Evolutionary conservation across 225 moss, liverwort and hornwort genomes (phyloP).

Genomic region (Polytrichum commune): DNA sequence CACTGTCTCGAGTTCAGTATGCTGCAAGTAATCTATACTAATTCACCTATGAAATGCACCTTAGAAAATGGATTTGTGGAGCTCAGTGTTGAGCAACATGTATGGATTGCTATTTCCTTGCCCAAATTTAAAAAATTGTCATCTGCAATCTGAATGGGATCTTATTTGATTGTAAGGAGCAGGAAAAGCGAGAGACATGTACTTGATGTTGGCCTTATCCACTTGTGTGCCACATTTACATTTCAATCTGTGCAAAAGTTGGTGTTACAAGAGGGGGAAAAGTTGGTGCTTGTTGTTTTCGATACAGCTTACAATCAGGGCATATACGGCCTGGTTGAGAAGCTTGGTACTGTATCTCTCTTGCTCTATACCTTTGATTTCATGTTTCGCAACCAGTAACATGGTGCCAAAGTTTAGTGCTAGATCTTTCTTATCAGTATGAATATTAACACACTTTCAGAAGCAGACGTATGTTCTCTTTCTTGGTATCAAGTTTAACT

Average conservation of each 20-base stretch:
- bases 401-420: too few species aligned
- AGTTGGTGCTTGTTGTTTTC: constrained; percentile 86
- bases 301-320: constrained; percentile 98
- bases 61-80: too few species aligned
- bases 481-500: too few species aligned
- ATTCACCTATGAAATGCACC: too few species aligned
- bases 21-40: too few species aligned
- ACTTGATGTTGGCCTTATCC: constrained; percentile 52
- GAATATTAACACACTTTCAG: too few species aligned
- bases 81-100: too few species aligned
- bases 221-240: constrained; percentile 81
- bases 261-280: constrained; percentile 96
- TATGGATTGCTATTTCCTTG: too few species aligned
- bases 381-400: too few species aligned
- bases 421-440: not conserved
- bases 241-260: constrained; percentile 86
- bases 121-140: not conserved
- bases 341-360: constrained; percentile 46
- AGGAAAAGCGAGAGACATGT: constrained; percentile 37
- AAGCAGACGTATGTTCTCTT: too few species aligned
- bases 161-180: not conserved
- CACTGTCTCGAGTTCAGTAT: too few species aligned
- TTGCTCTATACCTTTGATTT: too few species aligned
- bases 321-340: constrained; percentile 91
- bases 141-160: constrained; percentile 1